These are phyloP conservation scores for Tulasnella sp. DNA, from an alignment of 768 basidiomycete genomes.

Conservation along the genomic window DNA sequence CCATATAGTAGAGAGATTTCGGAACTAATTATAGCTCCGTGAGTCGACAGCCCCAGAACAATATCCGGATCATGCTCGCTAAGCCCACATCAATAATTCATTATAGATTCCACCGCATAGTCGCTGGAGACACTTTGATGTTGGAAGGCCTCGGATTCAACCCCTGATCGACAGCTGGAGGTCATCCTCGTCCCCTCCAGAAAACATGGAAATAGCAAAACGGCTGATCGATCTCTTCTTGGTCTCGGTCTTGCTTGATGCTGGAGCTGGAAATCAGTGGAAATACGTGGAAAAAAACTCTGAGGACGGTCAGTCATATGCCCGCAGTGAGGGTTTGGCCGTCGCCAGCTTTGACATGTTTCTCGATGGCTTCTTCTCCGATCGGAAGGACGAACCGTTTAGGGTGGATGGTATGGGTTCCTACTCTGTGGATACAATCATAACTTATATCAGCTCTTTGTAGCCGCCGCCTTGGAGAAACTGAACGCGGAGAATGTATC, in stretches of 20 bases:
- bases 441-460: background rate
- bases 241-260: conserved; percentile 86
- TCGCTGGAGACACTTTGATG: conserved; percentile 80
- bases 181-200: conserved; percentile 27
- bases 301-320: conserved; percentile 35
- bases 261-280: conserved; percentile 83
- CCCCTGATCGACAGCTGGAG: conserved; percentile 50
- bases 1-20: conserved; percentile 57
- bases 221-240: conserved; percentile 80
- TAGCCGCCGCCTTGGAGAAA: conserved; percentile 57
- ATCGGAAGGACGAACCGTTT: conserved; percentile 43
- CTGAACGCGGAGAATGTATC: conserved; percentile 50
- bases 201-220: conserved; percentile 39
- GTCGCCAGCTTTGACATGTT: conserved; percentile 92
- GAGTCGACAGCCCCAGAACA: too few relatives aligned
- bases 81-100: background rate
- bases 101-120: conserved; percentile 73
- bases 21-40: conserved; percentile 52
- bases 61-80: conserved; percentile 11
- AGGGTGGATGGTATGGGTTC: conserved; percentile 67
- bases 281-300: conserved; percentile 44
- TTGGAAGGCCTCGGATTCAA: conserved; percentile 47
- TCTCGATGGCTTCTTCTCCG: conserved; percentile 64
- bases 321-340: conserved; percentile 69
- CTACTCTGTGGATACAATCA: conserved; percentile 15